A percentile compares a stretch with the other conserved stretches of the same genome.
These are phyloP conservation scores for Aspergillus fumigatus DNA, from an alignment of 2,329 filamentous ascomycete genomes.

Conservation along the genomic window DNA sequence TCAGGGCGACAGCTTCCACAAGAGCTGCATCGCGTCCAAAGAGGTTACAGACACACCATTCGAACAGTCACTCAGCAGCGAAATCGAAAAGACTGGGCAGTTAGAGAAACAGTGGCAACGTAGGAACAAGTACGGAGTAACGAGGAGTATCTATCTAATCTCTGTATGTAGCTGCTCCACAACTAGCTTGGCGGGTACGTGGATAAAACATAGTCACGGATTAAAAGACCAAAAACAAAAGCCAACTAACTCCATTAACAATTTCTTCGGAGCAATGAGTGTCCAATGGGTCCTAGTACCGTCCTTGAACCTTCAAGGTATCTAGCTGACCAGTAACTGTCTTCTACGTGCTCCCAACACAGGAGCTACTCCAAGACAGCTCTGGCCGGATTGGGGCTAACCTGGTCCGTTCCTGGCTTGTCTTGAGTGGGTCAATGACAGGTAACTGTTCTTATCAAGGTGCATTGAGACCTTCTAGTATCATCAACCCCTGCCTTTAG, in stretches of 20 bases:
- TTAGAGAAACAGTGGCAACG: background rate
- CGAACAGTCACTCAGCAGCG: background rate
- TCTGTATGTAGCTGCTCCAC: background rate
- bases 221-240: background rate
- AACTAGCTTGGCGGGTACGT: background rate
- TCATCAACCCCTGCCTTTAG: background rate
- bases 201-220: background rate
- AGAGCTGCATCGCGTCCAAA: conserved; percentile 12
- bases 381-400: background rate
- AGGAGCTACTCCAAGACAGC: background rate
- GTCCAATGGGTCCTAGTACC: too few relatives aligned
- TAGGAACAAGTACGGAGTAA: background rate
- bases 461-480: background rate
- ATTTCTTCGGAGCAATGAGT: background rate
- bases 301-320: too few relatives aligned
- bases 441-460: background rate
- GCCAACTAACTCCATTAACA: background rate
- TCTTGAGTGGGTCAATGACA: background rate
- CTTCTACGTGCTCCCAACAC: too few relatives aligned
- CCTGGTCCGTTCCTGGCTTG: background rate
- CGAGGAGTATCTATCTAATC: background rate
- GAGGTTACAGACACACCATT: background rate
- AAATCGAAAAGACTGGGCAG: background rate
- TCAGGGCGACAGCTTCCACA: conserved; percentile 17
- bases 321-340: too few relatives aligned